Evolutionary conservation across 139 green algal species (phyloP), one percentile per base, ranked within the genome.

Genomic region (Trebouxia sp.): DNA sequence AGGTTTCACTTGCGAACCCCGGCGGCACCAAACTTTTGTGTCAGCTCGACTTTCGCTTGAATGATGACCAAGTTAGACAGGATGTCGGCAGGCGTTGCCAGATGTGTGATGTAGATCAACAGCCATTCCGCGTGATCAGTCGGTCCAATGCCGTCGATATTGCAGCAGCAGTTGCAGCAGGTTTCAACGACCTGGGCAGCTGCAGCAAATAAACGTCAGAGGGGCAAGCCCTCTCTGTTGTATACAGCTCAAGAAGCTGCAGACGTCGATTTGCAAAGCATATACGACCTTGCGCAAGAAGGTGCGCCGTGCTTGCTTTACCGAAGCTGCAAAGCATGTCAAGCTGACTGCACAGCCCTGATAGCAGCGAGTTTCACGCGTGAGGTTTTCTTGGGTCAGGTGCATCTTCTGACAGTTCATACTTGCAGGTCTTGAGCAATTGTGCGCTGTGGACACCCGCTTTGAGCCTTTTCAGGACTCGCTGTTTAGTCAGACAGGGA

Each of bases 381-480:
- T 14, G 62, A 12, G 3, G 5, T 45, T 65, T 28, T 24, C 26
- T 51, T 26, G 58, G 12, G 17, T 48, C 28, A 50, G 22, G 28
- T 5, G 17, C 30, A 26, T 50, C 15, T 32, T 12, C 10, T n/a
- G n/a, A n/a, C n/a, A n/a, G n/a, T n/a, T n/a, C n/a, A n/a, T n/a
- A n/a, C n/a, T n/a, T 45, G 74, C 90, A 98, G 95, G 94, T 43
- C 85, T 98, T 10, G 83, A 90, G 11, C 85, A 97, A 51, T 85
- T 98, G 15, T 86, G 76, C 24, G 47, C 70, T 22, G 39, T 88
- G 35, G 92, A 98, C 74, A 79, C 79, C 1, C 83, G 89, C 1
- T 97, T 97, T 76, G 76, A 87, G 35, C 65, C 84, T 1, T 95
- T 91, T 69, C 37, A 62, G 17, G 83, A 90, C 26, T 92, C 84